Base-by-base conservation (phyloP, 371 early-diverging fungal species). In the Mortierella sp. region DNA sequence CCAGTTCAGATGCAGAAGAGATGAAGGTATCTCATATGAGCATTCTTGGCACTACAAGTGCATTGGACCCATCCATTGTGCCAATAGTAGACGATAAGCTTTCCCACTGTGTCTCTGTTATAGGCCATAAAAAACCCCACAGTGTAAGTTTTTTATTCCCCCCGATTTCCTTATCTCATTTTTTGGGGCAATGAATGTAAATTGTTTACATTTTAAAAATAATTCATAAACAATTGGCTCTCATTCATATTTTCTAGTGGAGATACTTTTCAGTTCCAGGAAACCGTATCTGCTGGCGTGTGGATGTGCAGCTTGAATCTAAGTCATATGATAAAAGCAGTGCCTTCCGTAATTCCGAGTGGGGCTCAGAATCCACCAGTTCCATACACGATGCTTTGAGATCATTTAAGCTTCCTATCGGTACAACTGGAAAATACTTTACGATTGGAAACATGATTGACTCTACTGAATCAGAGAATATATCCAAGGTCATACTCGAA, bases 401-500 rank as follows among this genome's bases (percentile, higher is more conserved):
- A 10, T 6, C 10, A 47, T 47, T 47, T 19, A 47, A 19, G 19
- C 5, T 47, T 10, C 47, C 47, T 6, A 6, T 47, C 19, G 47
- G 47, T 17, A 40, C 13, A 6, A 47, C 6, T 19, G 47, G 47
- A 15, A 47, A 15, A 22, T 15, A 10, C 3, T 5, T 47, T 5
- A 47, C 17, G 5, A 10, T 47, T 47, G 47, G 47, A 1, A 68
- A 68, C 37, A n/a, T 64, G 19, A 59, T 70, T 15, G 40, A 62
- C 19, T 17, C 10, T 10, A 61, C 75, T 0, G 59, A 60, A 1
- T 12, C 55, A 31, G 59, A 75, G 15, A 35, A 32, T n/a, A 26
- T 75, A 1, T 35, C 63, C 47, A 61, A 62, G 22, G 70, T 70
- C 26, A 22, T 70, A 26, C 23, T 70, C 29, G 76, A 75, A 26